Evolutionary conservation across 2,329 filamentous ascomycete species (phyloP), one percentile per base, ranked within the genome.

Genomic region (Arthrocladium fulminans): DNA sequence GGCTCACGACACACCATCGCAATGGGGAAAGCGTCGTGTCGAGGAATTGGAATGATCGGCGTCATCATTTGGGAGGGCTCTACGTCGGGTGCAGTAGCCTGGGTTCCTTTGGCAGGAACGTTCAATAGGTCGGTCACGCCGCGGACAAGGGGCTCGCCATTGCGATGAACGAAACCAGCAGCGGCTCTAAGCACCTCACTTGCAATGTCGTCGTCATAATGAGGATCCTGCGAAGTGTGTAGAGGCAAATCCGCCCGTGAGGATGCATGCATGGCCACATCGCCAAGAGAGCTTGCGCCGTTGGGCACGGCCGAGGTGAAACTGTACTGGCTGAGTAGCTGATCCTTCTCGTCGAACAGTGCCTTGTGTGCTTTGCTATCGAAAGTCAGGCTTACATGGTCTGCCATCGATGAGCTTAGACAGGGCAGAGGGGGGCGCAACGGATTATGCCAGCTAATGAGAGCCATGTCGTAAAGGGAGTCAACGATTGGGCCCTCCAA

Each of bases 401-500:
- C 53, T 2, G 64, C 63, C 2, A 78, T 78, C 0, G 77, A 75
- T 1, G 65, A 68, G n/a, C 68, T 63, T 13, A 75, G 63, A 45
- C 69, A 75, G 3, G 81, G 81, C 5, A 85, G 61, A 0, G 77
- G 71, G 1, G 82, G 80, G 0, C 79, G 66, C 0, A 87, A 60
- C 1, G 67, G 65, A 51, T 80, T 80, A 54, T 82, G 72, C 85
- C 85, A 90, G 0, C 81, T 83, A 6, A 88, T 73, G 32, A 88
- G 62, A 0, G 83, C 82, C 54, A 81, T 81, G 54, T 90, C 86
- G 60, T 87, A 88, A 20, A 89, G 65, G 1, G 79, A 79, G 57
- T 88, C 83, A 0, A 89, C 84, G 49, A 89, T 84, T 0, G 83
- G 78, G 0, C 86, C 86, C 65, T 89, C 84, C 0, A 88, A 61